Base-by-base conservation (phyloP, 495 filamentous ascomycete genomes). In the Chaetomium cochliodes region DNA sequence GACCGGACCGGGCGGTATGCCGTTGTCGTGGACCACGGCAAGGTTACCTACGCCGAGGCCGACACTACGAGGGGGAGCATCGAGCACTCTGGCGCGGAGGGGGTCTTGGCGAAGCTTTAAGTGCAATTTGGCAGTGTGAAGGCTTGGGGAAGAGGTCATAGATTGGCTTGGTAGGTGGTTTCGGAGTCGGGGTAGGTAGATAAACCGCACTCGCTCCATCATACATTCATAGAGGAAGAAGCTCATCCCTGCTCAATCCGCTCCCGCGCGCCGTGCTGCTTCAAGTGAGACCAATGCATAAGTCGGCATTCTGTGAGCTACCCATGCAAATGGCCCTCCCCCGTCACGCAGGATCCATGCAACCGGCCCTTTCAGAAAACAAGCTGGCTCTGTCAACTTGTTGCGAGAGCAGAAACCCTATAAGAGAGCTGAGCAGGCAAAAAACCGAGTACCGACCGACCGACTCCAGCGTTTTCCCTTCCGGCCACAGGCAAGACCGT, bases 11-110 rank as follows among this genome's bases (percentile, higher is more conserved):
- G 85, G 63, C 83, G 93, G 58, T 98, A 91, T 76, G 93, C 90
- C 67, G 84, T 97, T 77, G 76, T 96, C 65, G 81, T 98, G 69
- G 92, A 97, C 78, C 85, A 96, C 79, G 92, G 93, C 71, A 96
- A 90, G 81, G 84, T 98, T 70, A 82, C 78, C 70, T 97, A 97
- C 78, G 91, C 93, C 56, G 91, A 91, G 78, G 87, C 87, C 74
- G 90, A 93, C 79, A 82, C 84, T 60, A 82, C 80, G 8, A 84
- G 86, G 71, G 86, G 91, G 74, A 85, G 88, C 59, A 87, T 82
- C 62, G 86, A 83, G 60, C 86, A 88, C 52, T 90, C 89, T 13
- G 85, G 89, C 51, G 91, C 88, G 61, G 90, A 93, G 65, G 84
- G 85, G 42, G 85, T 93, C 54, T 76, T 91, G 66, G 82, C 88